Base-by-base conservation (phyloP, 352 stramenopile genomes). In the Phytophthora citrophthora region DNA sequence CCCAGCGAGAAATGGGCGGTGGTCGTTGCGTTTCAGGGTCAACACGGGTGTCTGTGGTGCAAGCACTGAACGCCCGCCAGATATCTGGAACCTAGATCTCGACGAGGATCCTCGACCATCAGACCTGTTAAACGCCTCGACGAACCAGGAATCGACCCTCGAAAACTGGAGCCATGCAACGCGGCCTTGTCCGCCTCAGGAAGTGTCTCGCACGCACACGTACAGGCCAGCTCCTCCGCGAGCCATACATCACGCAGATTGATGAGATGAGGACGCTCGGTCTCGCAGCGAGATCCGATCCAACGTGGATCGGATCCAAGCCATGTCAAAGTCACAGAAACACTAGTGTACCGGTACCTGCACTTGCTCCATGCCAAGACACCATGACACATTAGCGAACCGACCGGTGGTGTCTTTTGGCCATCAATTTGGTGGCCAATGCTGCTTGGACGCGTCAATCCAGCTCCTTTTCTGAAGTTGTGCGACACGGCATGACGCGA, bases 401-500 rank as follows among this genome's bases (percentile, higher is more conserved):
- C 29, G 7, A 9, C 7, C 29, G 29, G 1, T 34, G 29, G 29
- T 3, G 5, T 27, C 26, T 29, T 29, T 29, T 29, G 26, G 26
- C 26, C 26, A 29, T 13, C 29, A 34, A 34, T 4, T 13, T 34
- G 16, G 23, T 18, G 16, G 8, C 46, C 47, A 47, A 47, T 54
- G 40, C 49, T 49, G 41, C 29, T 60, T 54, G 36, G 52, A 34
- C 24, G 10, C 32, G 52, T 60, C 52, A 60, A 31, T 34, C 20
- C 32, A 34, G 54, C 34, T 18, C 31, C 6, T 10, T 34, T 54
- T 61, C 49, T 67, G 57, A 65, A 59, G 48, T 53, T 65, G 40
- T 65, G 59, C 59, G 59, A 67, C 51, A 67, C 43, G 50, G 36
- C 41, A 55, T 67, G 48, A 66, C 58, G 59, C 59, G 13, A 11